phyloP scores from a whole-genome alignment of 2,329 filamentous ascomycete genomes.

The Acrodontium crateriforme region DNA sequence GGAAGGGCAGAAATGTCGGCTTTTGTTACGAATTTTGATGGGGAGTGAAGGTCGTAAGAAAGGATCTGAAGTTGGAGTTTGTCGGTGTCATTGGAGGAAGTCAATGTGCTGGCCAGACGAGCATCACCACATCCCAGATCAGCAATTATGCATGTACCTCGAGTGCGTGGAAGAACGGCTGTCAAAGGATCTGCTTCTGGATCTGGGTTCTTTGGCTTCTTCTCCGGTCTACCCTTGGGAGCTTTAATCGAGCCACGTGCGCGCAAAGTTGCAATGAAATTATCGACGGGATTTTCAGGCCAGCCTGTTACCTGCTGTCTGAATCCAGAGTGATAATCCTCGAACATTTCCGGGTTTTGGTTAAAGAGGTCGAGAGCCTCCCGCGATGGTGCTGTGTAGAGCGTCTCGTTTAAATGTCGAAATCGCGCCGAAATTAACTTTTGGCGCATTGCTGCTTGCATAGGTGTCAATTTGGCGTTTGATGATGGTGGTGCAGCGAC shows the following conservation, averaged over 20 bases:
- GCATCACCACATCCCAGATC: slow-evolving; percentile 93
- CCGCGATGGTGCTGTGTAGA: slow-evolving; percentile 81
- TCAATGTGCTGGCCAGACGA: slow-evolving; percentile 57
- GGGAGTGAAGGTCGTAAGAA: slow-evolving; percentile 77
- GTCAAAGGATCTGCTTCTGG: slow-evolving; percentile 3
- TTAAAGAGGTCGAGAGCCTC: slow-evolving; percentile 75
- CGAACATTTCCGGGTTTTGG: slow-evolving; percentile 80
- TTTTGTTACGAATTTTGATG: slow-evolving; percentile 62
- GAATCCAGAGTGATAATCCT: slow-evolving; percentile 93
- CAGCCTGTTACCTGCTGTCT: slow-evolving; percentile 88
- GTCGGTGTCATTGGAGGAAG: slow-evolving; percentile 39
- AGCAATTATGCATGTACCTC: slow-evolving; percentile 62
- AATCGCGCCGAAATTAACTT: slow-evolving; percentile 93
- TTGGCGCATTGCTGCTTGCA: slow-evolving; percentile 86
- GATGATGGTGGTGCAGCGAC: slow-evolving; percentile 20
- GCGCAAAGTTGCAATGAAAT: slow-evolving; percentile 61
- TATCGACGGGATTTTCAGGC: slow-evolving; percentile 92
- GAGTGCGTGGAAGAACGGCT: slow-evolving; percentile 51
- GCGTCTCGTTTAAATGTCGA: slow-evolving; percentile 89
- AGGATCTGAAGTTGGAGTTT: slow-evolving; percentile 60
- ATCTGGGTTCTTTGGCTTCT: slow-evolving; percentile 28
- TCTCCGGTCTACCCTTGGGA: slow-evolving; percentile 22
- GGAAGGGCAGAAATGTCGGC: slow-evolving; percentile 83
- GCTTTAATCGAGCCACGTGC: slow-evolving; percentile 44
- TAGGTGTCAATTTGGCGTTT: slow-evolving; percentile 62